A percentile compares a stretch with the other conserved stretches of the same genome.
phyloP scores from a whole-genome alignment of 208 protist species.

The Leishmania amazonensis region DNA sequence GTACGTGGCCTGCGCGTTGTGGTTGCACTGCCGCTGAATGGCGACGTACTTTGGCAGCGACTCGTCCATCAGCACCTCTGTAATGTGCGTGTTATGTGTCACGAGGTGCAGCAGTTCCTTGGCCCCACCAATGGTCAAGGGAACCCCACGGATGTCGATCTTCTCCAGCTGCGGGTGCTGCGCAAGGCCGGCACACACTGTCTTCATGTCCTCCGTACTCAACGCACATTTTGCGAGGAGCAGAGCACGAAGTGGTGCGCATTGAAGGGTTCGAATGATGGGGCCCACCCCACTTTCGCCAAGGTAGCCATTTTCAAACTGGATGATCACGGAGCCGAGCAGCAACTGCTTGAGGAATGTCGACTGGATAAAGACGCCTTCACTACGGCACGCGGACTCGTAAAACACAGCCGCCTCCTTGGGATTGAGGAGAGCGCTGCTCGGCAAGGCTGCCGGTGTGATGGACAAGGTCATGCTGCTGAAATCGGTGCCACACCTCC shows the following conservation, averaged over 20 bases:
- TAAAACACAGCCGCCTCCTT: slow-evolving; percentile 59
- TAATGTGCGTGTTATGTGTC: slow-evolving; percentile 54
- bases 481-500: no score
- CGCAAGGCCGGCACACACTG: slow-evolving; percentile 52
- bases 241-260: slow-evolving; percentile 51
- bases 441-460: neutral
- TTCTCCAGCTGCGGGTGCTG: slow-evolving; percentile 64
- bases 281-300: slow-evolving; percentile 72
- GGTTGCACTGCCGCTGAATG: slow-evolving; percentile 71
- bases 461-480: neutral
- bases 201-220: slow-evolving; percentile 46
- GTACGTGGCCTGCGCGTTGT: slow-evolving; percentile 44
- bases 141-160: slow-evolving; percentile 77
- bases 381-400: slow-evolving; percentile 40
- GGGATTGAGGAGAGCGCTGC: slow-evolving; percentile 29
- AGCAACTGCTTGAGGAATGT: slow-evolving; percentile 71
- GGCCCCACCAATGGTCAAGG: slow-evolving; percentile 44
- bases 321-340: slow-evolving; percentile 45
- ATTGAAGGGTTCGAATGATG: slow-evolving; percentile 68
- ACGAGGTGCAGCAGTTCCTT: slow-evolving; percentile 66
- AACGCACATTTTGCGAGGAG: slow-evolving; percentile 56
- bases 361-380: slow-evolving; percentile 35
- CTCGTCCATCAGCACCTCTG: slow-evolving; percentile 61
- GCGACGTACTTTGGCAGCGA: slow-evolving; percentile 61
- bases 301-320: slow-evolving; percentile 85